A percentile compares a stretch with the other conserved stretches of the same genome.
phyloP scores from a whole-genome alignment of 2,329 filamentous ascomycete species.

The Botrytis tulipae region DNA sequence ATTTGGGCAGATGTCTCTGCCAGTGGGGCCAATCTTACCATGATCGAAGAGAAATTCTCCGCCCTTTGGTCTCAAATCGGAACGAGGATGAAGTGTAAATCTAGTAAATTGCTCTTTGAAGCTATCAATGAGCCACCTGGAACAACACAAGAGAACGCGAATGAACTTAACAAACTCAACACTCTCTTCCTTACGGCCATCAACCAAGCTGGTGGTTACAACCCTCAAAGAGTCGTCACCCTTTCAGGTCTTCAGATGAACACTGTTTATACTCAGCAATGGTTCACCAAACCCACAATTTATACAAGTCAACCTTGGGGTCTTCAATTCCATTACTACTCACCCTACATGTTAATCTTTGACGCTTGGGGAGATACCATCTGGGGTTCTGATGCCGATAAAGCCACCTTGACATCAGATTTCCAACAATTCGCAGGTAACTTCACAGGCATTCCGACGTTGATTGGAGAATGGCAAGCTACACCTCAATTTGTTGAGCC shows the following conservation, averaged over 20 bases:
- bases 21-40: conserved; percentile 46
- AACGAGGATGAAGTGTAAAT: conserved; percentile 53
- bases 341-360: conserved; percentile 51
- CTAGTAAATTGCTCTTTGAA: conserved; percentile 54
- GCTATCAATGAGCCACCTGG: conserved; percentile 59
- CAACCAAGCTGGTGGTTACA: conserved; percentile 54
- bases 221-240: conserved; percentile 54
- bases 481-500: conserved; percentile 51
- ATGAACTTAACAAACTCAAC: conserved; percentile 55
- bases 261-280: conserved; percentile 51
- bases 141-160: conserved; percentile 49
- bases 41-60: conserved; percentile 56
- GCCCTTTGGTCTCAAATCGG: conserved; percentile 58
- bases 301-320: conserved; percentile 55
- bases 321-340: conserved; percentile 62
- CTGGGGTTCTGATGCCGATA: conserved; percentile 56
- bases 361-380: conserved; percentile 57
- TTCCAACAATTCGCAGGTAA: conserved; percentile 52
- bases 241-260: conserved; percentile 53
- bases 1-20: conserved; percentile 55
- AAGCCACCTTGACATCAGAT: conserved; percentile 49
- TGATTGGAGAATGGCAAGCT: conserved; percentile 58
- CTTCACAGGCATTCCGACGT: conserved; percentile 53
- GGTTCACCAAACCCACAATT: conserved; percentile 50
- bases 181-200: conserved; percentile 55